Evolutionary conservation across 2,329 filamentous ascomycete species (phyloP).

Genomic region (Aureobasidium sp.): DNA sequence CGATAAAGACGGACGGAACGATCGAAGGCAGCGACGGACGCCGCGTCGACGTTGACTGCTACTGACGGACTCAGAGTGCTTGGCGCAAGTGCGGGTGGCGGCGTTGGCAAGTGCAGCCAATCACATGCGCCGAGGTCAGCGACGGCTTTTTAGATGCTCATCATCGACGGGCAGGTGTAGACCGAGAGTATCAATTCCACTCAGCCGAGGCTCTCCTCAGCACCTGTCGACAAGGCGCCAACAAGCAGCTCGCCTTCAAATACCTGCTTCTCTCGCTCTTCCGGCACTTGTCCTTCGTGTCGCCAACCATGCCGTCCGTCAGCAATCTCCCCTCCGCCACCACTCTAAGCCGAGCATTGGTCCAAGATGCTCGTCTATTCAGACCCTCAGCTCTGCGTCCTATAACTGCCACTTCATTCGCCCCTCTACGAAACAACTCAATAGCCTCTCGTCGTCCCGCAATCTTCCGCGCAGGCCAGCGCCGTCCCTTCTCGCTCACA

Average conservation of each 20-base stretch:
- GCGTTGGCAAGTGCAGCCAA: not conserved
- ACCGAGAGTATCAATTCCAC: not conserved
- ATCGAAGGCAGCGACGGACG: not conserved
- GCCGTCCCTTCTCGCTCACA: conserved; percentile 27
- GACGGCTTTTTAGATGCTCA: not conserved
- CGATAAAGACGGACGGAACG: not conserved
- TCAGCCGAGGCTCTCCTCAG: conserved; percentile 9
- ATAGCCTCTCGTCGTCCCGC: conserved; percentile 25
- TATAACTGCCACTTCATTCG: conserved; percentile 14
- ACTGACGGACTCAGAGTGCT: not conserved
- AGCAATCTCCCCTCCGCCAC: not conserved
- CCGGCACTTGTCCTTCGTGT: not conserved
- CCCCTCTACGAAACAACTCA: not conserved
- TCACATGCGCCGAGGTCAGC: conserved; percentile 8
- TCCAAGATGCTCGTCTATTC: conserved; percentile 6
- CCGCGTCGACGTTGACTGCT: not conserved
- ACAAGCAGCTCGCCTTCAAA: not conserved
- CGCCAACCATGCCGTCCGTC: conserved; percentile 2
- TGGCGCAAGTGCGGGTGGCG: not conserved
- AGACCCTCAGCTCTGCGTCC: conserved; percentile 11
- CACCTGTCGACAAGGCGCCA: not conserved
- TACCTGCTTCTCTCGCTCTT: not conserved
- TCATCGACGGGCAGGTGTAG: not conserved
- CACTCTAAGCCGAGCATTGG: conserved; percentile 2
- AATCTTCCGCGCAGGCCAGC: conserved; percentile 29